Evolutionary conservation across 2,329 filamentous ascomycete species (phyloP), one percentile per base, ranked within the genome.

Genomic region (Hypoxylon sp.): DNA sequence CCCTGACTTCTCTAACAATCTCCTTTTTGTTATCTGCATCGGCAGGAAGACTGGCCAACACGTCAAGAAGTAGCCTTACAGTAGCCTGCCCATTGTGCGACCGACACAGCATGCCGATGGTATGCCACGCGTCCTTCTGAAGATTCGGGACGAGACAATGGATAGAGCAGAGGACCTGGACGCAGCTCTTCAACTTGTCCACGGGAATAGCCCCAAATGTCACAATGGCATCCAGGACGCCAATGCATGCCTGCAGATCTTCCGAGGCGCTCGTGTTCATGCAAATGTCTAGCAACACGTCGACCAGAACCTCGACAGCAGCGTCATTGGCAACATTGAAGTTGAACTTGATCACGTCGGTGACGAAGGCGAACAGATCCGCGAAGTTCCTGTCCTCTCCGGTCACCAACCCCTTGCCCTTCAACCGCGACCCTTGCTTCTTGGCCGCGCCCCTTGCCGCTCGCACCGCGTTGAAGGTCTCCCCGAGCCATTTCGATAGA

Each of bases 321-420:
- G 80, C 74, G 62, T 90, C 87, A 62, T 83, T 82, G 20, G 88
- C 85, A 26, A 86, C 81, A 64, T 87, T 88, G 71, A 87, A 89
- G 70, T 88, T 91, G 78, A 90, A 92, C 70, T 90, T 91, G 75
- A 90, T 85, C 50, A 91, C 80, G 60, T 90, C 85, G 55, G 83
- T 81, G 50, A 89, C 79, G 63, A 87, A 89, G 10, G 78, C 74
- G 68, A 92, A 91, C 2, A 92, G 74, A 43, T 83, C 81, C 2
- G 81, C 76, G 49, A 92, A 77, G 66, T 85, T 87, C 63, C 82
- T 81, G 58, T 89, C 86, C 67, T 88, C 85, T 23, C 77, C 79
- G 2, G 76, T 75, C 4, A 70, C 71, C 18, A 75, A 71, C 6
- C 72, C 69, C 68, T 79, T 76, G 29, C 70, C 72, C 69, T 82